These are phyloP conservation scores for Sequoiadendron giganteum DNA, from an alignment of 75 land plant genomes.

Conservation along the genomic window DNA sequence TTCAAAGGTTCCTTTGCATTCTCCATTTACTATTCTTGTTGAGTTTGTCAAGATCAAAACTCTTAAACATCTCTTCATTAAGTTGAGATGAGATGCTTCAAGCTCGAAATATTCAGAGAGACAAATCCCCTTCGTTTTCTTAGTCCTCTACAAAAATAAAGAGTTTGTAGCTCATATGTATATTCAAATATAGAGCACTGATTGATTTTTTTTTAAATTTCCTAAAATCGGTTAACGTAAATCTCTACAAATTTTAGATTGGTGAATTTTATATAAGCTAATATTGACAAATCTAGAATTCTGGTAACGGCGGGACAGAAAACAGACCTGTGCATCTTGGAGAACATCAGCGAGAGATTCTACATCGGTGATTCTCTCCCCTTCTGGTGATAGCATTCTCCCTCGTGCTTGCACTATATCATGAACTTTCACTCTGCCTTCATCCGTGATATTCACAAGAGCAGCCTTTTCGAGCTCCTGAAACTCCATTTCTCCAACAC, in stretches of 20 bases:
- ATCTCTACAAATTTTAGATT: neutral
- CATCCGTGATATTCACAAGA: neutral
- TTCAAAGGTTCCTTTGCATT: neutral
- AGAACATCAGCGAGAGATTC: neutral
- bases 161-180: no score
- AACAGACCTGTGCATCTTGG: neutral
- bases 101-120: neutral
- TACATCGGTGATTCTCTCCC: neutral
- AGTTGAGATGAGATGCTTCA: neutral
- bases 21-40: neutral
- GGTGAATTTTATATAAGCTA: no score
- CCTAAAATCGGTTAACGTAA: no score
- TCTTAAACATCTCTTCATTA: neutral
- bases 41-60: neutral
- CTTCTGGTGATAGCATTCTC: neutral
- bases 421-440: neutral
- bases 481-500: neutral
- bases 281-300: no score
- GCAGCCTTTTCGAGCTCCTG: neutral
- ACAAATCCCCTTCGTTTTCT: neutral
- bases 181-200: no score
- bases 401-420: neutral
- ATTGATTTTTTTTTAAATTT: no score
- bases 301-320: neutral
- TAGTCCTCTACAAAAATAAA: neutral